A percentile compares a stretch with the other conserved stretches of the same genome.
Evolutionary conservation across 306 rosid species (phyloP).

Genomic region (Psophocarpus tetragonolobus): DNA sequence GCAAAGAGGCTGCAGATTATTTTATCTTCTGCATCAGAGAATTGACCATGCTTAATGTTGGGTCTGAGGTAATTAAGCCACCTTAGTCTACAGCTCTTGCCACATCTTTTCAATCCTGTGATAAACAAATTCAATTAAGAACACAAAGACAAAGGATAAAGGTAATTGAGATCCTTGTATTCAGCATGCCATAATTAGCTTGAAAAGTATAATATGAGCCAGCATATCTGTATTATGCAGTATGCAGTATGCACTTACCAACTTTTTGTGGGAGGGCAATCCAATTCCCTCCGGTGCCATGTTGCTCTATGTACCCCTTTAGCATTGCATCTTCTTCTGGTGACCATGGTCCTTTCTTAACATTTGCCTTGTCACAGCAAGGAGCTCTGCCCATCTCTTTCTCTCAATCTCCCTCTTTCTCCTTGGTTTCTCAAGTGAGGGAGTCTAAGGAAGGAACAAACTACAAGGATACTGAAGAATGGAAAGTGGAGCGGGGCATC

Average conservation of each 20-base stretch:
- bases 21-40: slow-evolving; percentile 81
- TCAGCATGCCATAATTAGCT: neutral
- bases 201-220: neutral
- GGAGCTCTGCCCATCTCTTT: slow-evolving; percentile 89
- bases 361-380: slow-evolving; percentile 92
- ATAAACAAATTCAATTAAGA: slow-evolving; percentile 13
- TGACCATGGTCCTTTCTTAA: slow-evolving; percentile 97
- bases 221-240: neutral
- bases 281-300: slow-evolving; percentile 97
- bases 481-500: slow-evolving; percentile 13
- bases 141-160: neutral
- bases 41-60: slow-evolving; percentile 86
- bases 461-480: slow-evolving; percentile 19
- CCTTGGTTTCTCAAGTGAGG: slow-evolving; percentile 2
- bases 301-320: slow-evolving; percentile 59
- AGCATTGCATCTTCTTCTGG: slow-evolving; percentile 92
- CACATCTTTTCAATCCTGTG: slow-evolving; percentile 87
- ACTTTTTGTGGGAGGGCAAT: slow-evolving; percentile 87
- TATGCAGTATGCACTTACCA: slow-evolving; percentile 56
- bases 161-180: neutral
- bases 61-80: slow-evolving; percentile 98
- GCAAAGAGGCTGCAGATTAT: slow-evolving; percentile 78
- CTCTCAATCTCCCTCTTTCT: neutral
- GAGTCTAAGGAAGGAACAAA: neutral
- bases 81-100: slow-evolving; percentile 91